Conservation (phyloP, 2,329 filamentous ascomycete species). For the Claviceps pazoutovae region DNA sequence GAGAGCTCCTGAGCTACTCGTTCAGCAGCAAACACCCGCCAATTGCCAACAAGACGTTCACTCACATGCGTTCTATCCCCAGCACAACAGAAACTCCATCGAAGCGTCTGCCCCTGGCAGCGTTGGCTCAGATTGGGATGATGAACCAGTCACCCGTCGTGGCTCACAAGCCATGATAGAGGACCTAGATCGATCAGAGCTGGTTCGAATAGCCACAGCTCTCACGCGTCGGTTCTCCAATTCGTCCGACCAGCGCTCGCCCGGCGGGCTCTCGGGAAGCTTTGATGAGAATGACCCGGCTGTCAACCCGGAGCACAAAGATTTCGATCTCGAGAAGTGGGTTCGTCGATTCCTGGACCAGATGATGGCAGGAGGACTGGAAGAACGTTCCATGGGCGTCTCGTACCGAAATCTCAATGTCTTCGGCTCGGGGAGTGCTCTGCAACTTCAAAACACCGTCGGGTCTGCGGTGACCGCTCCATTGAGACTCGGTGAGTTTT, state of each 20-base stretch:
- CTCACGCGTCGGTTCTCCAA: constrained; percentile 22
- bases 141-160: constrained; percentile 4
- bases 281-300: constrained; percentile 17
- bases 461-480: constrained; percentile 43
- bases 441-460: constrained; percentile 58
- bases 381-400: constrained; percentile 40
- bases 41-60: background rate
- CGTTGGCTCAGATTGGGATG: background rate
- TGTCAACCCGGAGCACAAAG: constrained; percentile 23
- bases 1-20: background rate
- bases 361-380: constrained; percentile 41
- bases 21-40: background rate
- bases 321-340: constrained; percentile 30
- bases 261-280: constrained; percentile 8
- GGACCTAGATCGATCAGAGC: constrained; percentile 20
- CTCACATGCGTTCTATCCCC: background rate
- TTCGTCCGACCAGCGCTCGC: constrained; percentile 8
- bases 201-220: constrained; percentile 26
- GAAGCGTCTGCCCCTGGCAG: background rate
- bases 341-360: constrained; percentile 23
- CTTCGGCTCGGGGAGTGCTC: constrained; percentile 49
- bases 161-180: constrained; percentile 14
- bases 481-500: constrained; percentile 40
- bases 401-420: constrained; percentile 53
- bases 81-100: background rate